Conservation (phyloP, 1,284 basidiomycete genomes). For the Moniliella sp. region DNA sequence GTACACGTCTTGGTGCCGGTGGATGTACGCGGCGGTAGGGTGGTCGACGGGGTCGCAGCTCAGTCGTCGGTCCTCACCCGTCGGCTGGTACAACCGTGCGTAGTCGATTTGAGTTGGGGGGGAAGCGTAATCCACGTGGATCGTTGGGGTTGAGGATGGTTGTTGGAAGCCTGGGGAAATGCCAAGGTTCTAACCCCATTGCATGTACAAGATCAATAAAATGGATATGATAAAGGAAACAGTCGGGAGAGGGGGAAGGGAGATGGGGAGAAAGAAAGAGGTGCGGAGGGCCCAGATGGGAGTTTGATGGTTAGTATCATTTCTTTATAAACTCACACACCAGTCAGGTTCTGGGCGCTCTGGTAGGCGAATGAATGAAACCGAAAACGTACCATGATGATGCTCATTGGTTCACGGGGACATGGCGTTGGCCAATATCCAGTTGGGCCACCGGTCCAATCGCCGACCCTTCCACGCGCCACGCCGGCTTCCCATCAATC, state of each 20-base stretch:
- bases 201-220: constrained; percentile 6
- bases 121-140: constrained; percentile 33
- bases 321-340: no score
- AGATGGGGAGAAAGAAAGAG: neutral
- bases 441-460: constrained; percentile 7
- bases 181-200: constrained; percentile 8
- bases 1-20: constrained; percentile 21
- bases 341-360: no score
- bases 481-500: no score
- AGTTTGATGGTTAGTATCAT: no score
- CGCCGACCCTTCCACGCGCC: constrained; percentile 7
- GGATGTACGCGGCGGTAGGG: constrained; percentile 23
- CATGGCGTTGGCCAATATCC: constrained; percentile 16
- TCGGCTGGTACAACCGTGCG: constrained; percentile 24
- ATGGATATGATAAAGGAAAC: constrained; percentile 21
- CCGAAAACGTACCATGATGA: constrained; percentile 11
- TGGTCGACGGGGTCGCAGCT: constrained; percentile 23
- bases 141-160: constrained; percentile 9
- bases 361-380: no score
- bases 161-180: constrained; percentile 26
- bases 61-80: constrained; percentile 6
- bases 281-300: no score
- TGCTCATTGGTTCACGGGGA: constrained; percentile 29
- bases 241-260: neutral
- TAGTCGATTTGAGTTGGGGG: constrained; percentile 27